Base-by-base conservation (phyloP, 148 eudicot genomes). In the Arbutus unedo region DNA sequence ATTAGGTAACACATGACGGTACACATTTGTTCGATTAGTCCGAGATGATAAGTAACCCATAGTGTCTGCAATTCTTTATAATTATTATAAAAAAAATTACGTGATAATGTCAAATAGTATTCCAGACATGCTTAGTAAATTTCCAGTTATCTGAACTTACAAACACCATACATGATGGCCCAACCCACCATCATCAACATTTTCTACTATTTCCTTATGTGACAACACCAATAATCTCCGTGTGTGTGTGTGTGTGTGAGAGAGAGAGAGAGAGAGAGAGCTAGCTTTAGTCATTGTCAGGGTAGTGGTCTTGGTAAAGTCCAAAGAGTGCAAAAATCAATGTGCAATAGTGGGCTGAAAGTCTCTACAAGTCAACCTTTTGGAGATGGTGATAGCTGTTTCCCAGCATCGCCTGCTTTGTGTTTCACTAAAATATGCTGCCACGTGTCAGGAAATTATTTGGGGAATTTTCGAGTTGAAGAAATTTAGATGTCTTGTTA, bases 301-400 rank as follows among this genome's bases (percentile, higher is more conserved):
- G 31, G 14, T 41, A 76, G 80, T 75, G 79, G 79, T 74, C 73
- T 66, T 49, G 47, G 23, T 31, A 68, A 75, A 81, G 38, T 50
- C 53, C 48, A 23, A 55, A 73, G 83, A 25, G 31, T 59, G 7
- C 83, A 45, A 74, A 74, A 82, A 82, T 75, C 49, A 82, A 82
- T 74, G 84, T 82, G 74, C 16, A 48, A 75, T 75, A 82, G 84
- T 48, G 68, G 74, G 74, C 80, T 75, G 84, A 74, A 74, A 82
- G 73, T 75, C 53, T 23, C 38, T 2, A 18, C 70, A 82, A 82
- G 84, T 75, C 84, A 82, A 82, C 84, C 79, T 75, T 74, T 64
- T 47, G 79, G 73, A 75, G 73, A 74, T 23, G 72, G 9, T 75
- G 74, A 82, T 76, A 82, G 78, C 84, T 82, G 84, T 82, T 82